Percentiles rank a stretch among this genome's conserved stretches.
Conservation (phyloP, 805 yeast species). For the Diddensiella santjacobensis region DNA sequence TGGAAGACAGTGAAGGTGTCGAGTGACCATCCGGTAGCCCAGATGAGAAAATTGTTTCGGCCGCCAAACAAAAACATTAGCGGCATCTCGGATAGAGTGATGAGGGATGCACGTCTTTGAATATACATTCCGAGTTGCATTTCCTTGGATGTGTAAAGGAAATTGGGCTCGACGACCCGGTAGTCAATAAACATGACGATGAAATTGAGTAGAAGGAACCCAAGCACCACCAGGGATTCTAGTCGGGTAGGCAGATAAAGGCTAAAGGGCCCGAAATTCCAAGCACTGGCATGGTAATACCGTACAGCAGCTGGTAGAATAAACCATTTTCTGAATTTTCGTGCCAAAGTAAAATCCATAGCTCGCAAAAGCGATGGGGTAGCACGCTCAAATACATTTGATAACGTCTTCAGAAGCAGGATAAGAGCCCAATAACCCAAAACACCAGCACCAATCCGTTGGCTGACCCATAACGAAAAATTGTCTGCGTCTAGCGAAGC, state of each 20-base stretch:
- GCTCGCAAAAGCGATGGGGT: constrained; percentile 12
- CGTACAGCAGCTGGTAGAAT: constrained; percentile 30
- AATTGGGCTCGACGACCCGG: constrained; percentile 1
- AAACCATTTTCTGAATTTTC: constrained; percentile 22
- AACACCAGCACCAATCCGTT: constrained; percentile 6
- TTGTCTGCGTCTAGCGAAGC: neutral
- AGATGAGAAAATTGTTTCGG: constrained; percentile 64
- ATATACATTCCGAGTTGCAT: constrained; percentile 27
- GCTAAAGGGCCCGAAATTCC: constrained; percentile 16
- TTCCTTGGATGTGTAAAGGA: constrained; percentile 9
- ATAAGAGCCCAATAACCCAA: constrained; percentile 10
- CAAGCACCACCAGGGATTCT: constrained; percentile 36
- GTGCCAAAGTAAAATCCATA: constrained; percentile 11
- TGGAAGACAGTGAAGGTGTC: constrained; percentile 61
- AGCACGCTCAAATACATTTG: neutral
- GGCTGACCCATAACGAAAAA: constrained; percentile 7
- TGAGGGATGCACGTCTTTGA: constrained; percentile 40
- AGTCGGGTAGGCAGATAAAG: constrained; percentile 38
- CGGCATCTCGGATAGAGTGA: constrained; percentile 46
- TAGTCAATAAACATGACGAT: constrained; percentile 29
- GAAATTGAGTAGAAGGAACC: constrained; percentile 33
- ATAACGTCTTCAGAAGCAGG: constrained; percentile 3
- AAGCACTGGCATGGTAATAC: constrained; percentile 24
- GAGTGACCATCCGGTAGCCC: constrained; percentile 58
- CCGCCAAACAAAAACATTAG: constrained; percentile 56